These are phyloP conservation scores for Trichosporon sp. DNA, from an alignment of 1,284 basidiomycete species.

Conservation along the genomic window DNA sequence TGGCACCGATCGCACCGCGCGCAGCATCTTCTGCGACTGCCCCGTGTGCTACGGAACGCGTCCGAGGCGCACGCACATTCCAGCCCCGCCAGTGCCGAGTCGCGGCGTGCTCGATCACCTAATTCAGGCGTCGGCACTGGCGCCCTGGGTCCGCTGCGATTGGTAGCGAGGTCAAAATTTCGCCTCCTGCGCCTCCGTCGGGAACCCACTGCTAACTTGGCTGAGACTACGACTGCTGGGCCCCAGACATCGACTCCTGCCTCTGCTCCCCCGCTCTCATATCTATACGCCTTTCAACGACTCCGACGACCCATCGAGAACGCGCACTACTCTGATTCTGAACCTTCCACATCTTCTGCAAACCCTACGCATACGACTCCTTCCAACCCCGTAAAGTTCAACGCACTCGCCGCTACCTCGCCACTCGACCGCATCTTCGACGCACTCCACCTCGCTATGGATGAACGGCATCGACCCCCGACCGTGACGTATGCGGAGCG, in stretches of 20 bases:
- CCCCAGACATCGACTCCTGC: not conserved
- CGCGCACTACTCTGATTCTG: not conserved
- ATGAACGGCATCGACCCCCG: not conserved
- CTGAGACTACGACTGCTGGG: not conserved
- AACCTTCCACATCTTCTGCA: not conserved
- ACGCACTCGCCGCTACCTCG: not conserved
- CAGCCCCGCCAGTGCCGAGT: not conserved
- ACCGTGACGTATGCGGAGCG: conserved; percentile 8
- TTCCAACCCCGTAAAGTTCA: not conserved
- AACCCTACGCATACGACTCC: not conserved
- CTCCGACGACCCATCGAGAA: not conserved
- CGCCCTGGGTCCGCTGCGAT: conserved; percentile 2
- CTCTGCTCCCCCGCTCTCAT: not conserved
- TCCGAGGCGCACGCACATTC: not conserved
- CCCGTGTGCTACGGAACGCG: not conserved
- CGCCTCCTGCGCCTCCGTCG: not conserved
- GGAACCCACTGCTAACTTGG: not conserved
- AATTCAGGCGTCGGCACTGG: conserved; percentile 5
- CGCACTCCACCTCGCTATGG: not conserved
- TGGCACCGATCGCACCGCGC: conserved; percentile 1
- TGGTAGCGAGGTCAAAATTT: conserved; percentile 7
- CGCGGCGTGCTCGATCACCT: not conserved
- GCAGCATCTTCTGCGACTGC: not conserved
- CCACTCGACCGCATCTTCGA: not conserved
- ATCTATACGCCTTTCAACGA: no score